Base-by-base conservation (phyloP, 768 basidiomycete species). In the Hygrophorus pudorinus region DNA sequence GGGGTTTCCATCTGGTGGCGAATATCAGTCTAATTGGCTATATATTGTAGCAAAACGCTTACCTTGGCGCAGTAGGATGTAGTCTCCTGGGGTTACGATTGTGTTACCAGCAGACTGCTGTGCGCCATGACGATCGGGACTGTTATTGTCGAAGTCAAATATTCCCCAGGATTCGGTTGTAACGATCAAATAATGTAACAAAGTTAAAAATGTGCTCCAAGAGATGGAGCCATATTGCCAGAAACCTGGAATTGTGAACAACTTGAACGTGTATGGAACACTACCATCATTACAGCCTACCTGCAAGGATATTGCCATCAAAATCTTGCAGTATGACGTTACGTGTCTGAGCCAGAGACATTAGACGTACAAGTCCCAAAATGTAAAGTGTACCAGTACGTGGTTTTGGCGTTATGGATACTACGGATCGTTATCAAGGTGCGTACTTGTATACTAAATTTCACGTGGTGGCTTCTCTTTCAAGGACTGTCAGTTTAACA, bases 31-130 rank as follows among this genome's bases (percentile, higher is more conserved):
- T n/a, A n/a, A n/a, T n/a, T n/a, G n/a, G n/a, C n/a, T n/a, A n/a
- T n/a, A n/a, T 14, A 38, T 30, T n/a, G 24, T 38, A 27, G 18
- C n/a, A 45, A 29, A 39, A 17, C 31, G 2, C 49, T 38, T 50
- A 36, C 49, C 49, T 48, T 47, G 35, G 13, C 38, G 28, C 32
- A 51, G 47, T 21, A 51, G 42, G 30, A 51, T 51, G 21, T 51
- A 51, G 37, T 40, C 43, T 40, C 50, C 50, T 31, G 42, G n/a
- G 28, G 31, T 36, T 8, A 51, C 47, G 34, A 51, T 51, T 29
- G 17, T 47, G 42, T 27, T 18, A 41, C 40, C 41, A 37, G 39
- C 27, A 12, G 20, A 13, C 42, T 30, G 40, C 31, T 42, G 48
- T 30, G 30, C 40, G 46, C 45, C 45, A 16, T 43, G 42, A 43